Evolutionary conservation across 2,329 filamentous ascomycete species (phyloP).

Genomic region (Penicillium sp.): DNA sequence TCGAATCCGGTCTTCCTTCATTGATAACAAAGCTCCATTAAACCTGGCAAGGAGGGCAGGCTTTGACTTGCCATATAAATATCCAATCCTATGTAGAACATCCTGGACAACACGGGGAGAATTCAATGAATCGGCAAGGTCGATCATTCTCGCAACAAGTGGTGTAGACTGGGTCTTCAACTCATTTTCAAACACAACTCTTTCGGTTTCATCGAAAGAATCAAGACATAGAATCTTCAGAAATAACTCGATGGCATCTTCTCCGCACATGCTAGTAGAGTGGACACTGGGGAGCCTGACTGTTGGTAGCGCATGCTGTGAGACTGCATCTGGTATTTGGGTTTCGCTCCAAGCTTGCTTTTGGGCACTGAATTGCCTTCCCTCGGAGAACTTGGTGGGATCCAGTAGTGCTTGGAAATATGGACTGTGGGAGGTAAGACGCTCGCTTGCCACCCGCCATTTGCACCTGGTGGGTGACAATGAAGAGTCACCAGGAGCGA

Average conservation of each 20-base stretch:
- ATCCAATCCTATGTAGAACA: slow-evolving; percentile 26
- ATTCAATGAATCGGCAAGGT: slow-evolving; percentile 38
- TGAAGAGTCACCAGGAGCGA: slow-evolving; percentile 3
- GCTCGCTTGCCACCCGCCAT: slow-evolving; percentile 38
- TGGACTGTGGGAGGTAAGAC: slow-evolving; percentile 35
- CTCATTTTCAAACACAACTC: slow-evolving; percentile 24
- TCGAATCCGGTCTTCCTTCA: slow-evolving; percentile 42
- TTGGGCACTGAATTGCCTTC: slow-evolving; percentile 34
- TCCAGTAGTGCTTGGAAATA: slow-evolving; percentile 45
- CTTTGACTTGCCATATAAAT: slow-evolving; percentile 34
- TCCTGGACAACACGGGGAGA: slow-evolving; percentile 30
- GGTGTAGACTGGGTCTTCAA: slow-evolving; percentile 32
- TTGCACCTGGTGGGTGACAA: slow-evolving; percentile 15
- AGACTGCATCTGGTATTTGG: neutral
- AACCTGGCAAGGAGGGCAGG: slow-evolving; percentile 25
- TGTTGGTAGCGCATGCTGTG: slow-evolving; percentile 24
- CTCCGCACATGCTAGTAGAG: slow-evolving; percentile 28
- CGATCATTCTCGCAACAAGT: slow-evolving; percentile 33
- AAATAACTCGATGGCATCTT: slow-evolving; percentile 37
- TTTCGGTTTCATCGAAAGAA: slow-evolving; percentile 25
- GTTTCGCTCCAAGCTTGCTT: slow-evolving; percentile 19
- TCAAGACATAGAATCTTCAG: slow-evolving; percentile 33
- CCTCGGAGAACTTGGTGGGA: slow-evolving; percentile 45
- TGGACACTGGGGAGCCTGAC: slow-evolving; percentile 30
- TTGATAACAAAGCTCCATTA: slow-evolving; percentile 27